Base-by-base conservation (phyloP, 441 rosid genomes). In the Bocquillonia castaneifolia region DNA sequence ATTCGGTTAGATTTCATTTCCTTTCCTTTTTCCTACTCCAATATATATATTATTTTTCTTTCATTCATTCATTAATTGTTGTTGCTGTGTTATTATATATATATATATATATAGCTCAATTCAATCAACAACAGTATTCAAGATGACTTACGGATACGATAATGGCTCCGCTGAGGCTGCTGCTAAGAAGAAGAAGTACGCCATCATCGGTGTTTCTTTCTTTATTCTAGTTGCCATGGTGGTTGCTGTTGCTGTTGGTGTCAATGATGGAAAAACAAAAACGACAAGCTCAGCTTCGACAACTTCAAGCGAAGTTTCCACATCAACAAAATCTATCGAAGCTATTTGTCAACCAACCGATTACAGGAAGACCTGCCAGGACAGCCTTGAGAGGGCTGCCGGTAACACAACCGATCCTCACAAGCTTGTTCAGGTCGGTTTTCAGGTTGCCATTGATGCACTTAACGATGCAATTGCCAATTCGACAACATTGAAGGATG, bases 291-390 rank as follows among this genome's bases (percentile, higher is more conserved):
- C 23, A 5, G 8, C 10, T 8, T 5, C 54, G 25, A 2, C 20
- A 3, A 3, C 52, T 13, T 0, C 18, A 9, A 1, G 18, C 0
- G 64, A 73, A 14, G 51, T 79, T 29, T 51, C 82, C 0, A 66
- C 80, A 0, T 67, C 82, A 5, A 54, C 78, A 55, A 88, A 87
- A 72, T 84, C 88, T 0, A 75, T 88, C 45, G 60, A 75, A 58
- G 77, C 87, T 34, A 76, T 92, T 39, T 92, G 98, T 72, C 83
- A 77, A 70, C 90, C 95, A 0, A 85, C 93, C 1, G 96, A 87
- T 61, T 88, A 80, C 36, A 81, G 59, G 28, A 66, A 90, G 34
- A 70, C 86, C 2, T 90, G 98, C 39, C 79, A 80, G 56, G 50
- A 63, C 0, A 85, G 84, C 62, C 77, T 92, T n/a, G 57, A 71